Evolutionary conservation across 169 alveolate species (phyloP).

Genomic region (Plasmodium blacklocki): DNA sequence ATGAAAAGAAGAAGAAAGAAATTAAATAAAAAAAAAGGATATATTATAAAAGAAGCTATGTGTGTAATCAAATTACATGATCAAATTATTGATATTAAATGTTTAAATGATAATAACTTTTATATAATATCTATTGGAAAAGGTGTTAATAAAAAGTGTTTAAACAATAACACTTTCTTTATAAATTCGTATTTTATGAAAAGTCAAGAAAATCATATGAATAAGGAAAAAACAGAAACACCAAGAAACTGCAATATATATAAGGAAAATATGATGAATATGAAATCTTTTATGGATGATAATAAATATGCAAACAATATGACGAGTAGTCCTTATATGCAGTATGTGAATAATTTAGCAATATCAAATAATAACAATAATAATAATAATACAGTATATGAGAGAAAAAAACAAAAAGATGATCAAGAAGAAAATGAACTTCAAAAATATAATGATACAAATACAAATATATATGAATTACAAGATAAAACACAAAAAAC

Average conservation of each 20-base stretch:
- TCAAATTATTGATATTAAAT: constrained; percentile 44
- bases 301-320: too few species aligned
- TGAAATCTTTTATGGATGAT: too few species aligned
- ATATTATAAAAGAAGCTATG: constrained; percentile 65
- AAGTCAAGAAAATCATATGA: constrained; percentile 1
- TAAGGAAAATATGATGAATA: too few species aligned
- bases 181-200: constrained; percentile 23
- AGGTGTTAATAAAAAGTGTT: constrained; percentile 26
- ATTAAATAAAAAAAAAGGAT: constrained; percentile 13
- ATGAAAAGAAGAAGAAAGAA: not conserved
- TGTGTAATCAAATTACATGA: constrained; percentile 51
- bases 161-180: constrained; percentile 37
- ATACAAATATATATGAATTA: too few species aligned
- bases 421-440: too few species aligned
- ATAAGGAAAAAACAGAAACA: not conserved
- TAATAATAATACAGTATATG: too few species aligned
- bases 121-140: constrained; percentile 53
- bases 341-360: not conserved
- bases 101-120: constrained; percentile 43
- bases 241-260: not conserved
- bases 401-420: too few species aligned
- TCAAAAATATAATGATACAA: too few species aligned
- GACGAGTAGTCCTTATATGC: not conserved
- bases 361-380: too few species aligned
- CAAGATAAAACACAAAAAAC: too few species aligned